Percentiles rank a stretch among this genome's conserved stretches.
Evolutionary conservation across 1,139 yeast species (phyloP).

Genomic region (Pichia sp.): DNA sequence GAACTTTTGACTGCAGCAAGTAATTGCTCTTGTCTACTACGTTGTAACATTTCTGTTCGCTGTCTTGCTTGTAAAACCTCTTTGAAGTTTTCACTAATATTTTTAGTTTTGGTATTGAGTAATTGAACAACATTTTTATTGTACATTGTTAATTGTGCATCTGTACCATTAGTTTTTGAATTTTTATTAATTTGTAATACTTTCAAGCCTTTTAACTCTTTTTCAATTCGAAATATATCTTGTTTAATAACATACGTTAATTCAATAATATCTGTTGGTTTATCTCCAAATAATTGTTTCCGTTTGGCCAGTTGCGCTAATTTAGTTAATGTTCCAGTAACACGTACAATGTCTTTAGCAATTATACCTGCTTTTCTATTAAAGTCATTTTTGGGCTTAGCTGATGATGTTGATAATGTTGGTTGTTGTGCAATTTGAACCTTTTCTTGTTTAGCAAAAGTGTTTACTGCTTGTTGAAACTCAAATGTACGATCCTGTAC

Average conservation of each 20-base stretch:
- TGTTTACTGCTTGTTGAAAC: constrained; percentile 77
- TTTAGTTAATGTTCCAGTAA: constrained; percentile 78
- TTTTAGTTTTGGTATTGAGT: constrained; percentile 81
- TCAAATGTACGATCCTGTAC: constrained; percentile 79
- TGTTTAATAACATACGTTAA: constrained; percentile 89
- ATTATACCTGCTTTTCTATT: constrained; percentile 74
- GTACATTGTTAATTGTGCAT: constrained; percentile 60
- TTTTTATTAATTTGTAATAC: constrained; percentile 34
- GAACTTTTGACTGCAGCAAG: constrained; percentile 31
- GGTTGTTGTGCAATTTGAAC: constrained; percentile 2
- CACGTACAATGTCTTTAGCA: constrained; percentile 83
- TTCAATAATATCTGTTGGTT: constrained; percentile 90
- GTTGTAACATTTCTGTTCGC: constrained; percentile 72
- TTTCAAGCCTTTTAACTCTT: constrained; percentile 63
- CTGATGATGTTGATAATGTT: background rate
- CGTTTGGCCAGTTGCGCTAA: constrained; percentile 76
- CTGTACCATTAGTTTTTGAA: constrained; percentile 29
- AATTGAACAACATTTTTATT: constrained; percentile 82
- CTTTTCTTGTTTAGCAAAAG: constrained; percentile 47
- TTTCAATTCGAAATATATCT: constrained; percentile 82
- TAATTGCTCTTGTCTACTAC: constrained; percentile 79
- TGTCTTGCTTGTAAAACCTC: constrained; percentile 84
- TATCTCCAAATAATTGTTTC: constrained; percentile 91
- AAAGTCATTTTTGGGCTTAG: constrained; percentile 55
- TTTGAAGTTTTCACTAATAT: constrained; percentile 88